Percentiles rank a stretch among this genome's conserved stretches.
Evolutionary conservation across 495 filamentous ascomycete species (phyloP).

Genomic region (Aspergillus haitiensis): DNA sequence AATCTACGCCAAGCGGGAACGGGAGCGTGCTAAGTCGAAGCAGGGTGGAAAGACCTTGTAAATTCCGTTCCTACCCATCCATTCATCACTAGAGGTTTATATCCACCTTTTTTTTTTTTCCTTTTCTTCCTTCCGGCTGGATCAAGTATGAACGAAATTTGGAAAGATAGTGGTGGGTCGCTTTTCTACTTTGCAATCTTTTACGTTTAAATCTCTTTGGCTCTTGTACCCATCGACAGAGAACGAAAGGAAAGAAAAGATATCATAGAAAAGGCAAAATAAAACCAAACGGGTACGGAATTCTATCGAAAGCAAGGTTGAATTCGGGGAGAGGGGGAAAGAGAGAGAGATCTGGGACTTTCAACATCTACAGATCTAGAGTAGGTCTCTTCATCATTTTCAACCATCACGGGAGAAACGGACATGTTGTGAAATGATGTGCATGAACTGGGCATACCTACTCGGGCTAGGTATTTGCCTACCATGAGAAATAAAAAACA

Average conservation of each 20-base stretch:
- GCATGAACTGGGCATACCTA: neutral
- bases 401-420: neutral
- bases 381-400: neutral
- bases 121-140: too few species aligned
- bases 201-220: too few species aligned
- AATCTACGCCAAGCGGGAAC: conserved; percentile 86
- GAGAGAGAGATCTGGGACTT: neutral
- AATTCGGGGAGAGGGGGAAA: neutral
- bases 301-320: neutral
- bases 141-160: too few species aligned
- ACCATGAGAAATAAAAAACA: too few species aligned
- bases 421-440: neutral
- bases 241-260: too few species aligned
- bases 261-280: neutral
- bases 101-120: neutral
- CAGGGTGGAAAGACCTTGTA: conserved; percentile 44
- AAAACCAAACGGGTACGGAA: neutral
- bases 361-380: neutral
- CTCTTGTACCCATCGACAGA: too few species aligned
- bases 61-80: neutral
- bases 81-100: neutral
- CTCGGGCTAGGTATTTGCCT: too few species aligned
- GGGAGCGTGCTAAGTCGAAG: conserved; percentile 45
- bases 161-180: too few species aligned
- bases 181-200: too few species aligned